A percentile compares a stretch with the other conserved stretches of the same genome.
These are phyloP conservation scores for Phalaenopsis hybrid DNA, from an alignment of 116 monocot genomes.

Conservation along the genomic window DNA sequence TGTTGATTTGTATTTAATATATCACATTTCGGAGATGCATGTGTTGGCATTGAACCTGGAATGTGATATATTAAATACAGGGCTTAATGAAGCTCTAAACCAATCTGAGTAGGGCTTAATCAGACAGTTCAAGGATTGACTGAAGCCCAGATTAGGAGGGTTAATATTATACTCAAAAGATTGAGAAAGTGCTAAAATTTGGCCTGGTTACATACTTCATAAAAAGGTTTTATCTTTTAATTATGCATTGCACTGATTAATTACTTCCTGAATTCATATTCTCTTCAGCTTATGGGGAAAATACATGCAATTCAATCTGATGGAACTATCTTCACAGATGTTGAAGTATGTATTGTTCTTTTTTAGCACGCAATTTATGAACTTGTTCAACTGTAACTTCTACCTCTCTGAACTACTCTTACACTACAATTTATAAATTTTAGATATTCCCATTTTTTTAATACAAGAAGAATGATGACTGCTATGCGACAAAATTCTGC, in stretches of 20 bases:
- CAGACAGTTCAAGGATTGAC: too few relatives aligned
- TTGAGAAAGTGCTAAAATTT: too few relatives aligned
- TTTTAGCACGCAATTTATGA: neutral
- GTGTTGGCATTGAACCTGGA: too few relatives aligned
- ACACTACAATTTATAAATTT: neutral
- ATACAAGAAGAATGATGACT: neutral
- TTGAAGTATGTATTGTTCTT: slow-evolving; percentile 49
- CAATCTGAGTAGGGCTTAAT: too few relatives aligned
- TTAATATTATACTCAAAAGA: too few relatives aligned
- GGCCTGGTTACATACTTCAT: neutral
- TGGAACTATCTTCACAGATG: slow-evolving; percentile 72
- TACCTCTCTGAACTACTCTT: neutral
- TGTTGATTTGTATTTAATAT: neutral
- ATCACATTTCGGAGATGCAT: neutral
- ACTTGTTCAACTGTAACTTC: neutral
- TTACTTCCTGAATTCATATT: neutral
- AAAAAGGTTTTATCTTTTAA: neutral
- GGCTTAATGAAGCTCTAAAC: neutral
- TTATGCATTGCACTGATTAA: neutral
- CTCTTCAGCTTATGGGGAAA: slow-evolving; percentile 79
- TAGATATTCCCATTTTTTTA: neutral
- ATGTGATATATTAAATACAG: too few relatives aligned
- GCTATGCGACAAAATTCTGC: neutral
- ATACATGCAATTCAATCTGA: slow-evolving; percentile 87
- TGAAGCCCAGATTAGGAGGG: too few relatives aligned